Percentiles rank a stretch among this genome's conserved stretches.
Evolutionary conservation across 1,284 basidiomycete genomes (phyloP).

Genomic region (Peniophora sp.): DNA sequence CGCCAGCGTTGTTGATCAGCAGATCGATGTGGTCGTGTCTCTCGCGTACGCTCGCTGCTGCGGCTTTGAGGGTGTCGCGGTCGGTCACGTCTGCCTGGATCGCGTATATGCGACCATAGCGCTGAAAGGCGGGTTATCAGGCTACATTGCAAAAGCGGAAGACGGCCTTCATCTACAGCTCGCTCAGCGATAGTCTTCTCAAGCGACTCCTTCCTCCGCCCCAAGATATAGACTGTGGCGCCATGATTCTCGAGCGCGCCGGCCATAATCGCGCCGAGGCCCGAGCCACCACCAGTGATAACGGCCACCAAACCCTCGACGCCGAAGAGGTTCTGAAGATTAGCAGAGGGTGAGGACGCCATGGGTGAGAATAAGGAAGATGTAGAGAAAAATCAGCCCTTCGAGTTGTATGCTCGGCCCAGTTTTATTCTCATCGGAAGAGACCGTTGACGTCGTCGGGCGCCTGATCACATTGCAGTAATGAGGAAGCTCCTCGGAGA

Average conservation of each 20-base stretch:
- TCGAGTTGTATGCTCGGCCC: too few relatives aligned
- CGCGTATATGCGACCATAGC: constrained; percentile 53
- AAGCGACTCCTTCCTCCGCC: constrained; percentile 49
- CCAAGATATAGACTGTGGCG: constrained; percentile 66
- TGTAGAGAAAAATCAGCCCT: too few relatives aligned
- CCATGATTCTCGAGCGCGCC: constrained; percentile 64
- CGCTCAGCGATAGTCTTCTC: constrained; percentile 43
- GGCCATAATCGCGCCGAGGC: constrained; percentile 71
- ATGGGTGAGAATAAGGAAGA: too few relatives aligned
- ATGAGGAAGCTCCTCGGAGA: too few relatives aligned
- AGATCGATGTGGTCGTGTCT: constrained; percentile 63
- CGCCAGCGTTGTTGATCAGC: constrained; percentile 71
- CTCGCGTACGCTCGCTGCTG: constrained; percentile 46
- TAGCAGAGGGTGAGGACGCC: too few relatives aligned
- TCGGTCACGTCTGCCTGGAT: constrained; percentile 60
- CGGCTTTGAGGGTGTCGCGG: constrained; percentile 42
- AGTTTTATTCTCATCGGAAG: too few relatives aligned
- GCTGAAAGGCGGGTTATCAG: too few relatives aligned
- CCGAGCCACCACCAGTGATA: constrained; percentile 62
- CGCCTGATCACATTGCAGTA: too few relatives aligned
- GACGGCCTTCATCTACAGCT: constrained; percentile 27
- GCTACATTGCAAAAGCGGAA: constrained; percentile 1
- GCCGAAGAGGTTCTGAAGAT: constrained; percentile 36
- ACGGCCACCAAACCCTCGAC: constrained; percentile 57
- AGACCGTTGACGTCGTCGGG: too few relatives aligned